phyloP scores from a whole-genome alignment of 371 early-diverging fungal genomes.

The Actinomortierella wolfii region DNA sequence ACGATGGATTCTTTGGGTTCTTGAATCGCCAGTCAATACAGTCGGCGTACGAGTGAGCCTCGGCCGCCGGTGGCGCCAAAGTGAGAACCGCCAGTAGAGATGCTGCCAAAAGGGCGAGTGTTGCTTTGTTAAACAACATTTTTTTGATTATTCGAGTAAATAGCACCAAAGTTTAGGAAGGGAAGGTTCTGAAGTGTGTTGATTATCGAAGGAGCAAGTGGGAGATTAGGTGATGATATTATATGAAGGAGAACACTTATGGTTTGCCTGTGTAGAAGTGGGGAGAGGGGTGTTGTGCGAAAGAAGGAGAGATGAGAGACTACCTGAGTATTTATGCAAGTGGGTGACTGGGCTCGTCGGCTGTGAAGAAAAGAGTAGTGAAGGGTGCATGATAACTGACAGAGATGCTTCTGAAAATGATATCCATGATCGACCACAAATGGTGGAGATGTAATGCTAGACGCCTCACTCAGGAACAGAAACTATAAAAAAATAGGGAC shows the following conservation, averaged over 20 bases:
- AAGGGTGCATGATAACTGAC: no score
- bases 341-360: no score
- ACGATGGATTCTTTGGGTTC: constrained; percentile 25
- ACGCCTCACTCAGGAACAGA: no score
- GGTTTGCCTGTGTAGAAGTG: background rate
- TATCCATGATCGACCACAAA: no score
- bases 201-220: constrained; percentile 1
- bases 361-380: no score
- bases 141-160: no score
- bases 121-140: constrained; percentile 14
- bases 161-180: no score
- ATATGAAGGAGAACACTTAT: background rate
- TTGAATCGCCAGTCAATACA: constrained; percentile 45
- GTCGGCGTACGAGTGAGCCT: constrained; percentile 36
- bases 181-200: constrained; percentile 26
- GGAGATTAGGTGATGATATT: background rate
- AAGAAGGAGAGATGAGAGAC: background rate
- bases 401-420: no score
- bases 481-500: no score
- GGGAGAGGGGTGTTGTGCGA: background rate
- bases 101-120: constrained; percentile 23
- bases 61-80: constrained; percentile 10
- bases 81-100: constrained; percentile 17
- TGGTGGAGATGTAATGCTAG: no score
- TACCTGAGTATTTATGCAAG: no score